phyloP scores from a whole-genome alignment of 2,329 filamentous ascomycete genomes.

The Colletotrichum higginsianum region DNA sequence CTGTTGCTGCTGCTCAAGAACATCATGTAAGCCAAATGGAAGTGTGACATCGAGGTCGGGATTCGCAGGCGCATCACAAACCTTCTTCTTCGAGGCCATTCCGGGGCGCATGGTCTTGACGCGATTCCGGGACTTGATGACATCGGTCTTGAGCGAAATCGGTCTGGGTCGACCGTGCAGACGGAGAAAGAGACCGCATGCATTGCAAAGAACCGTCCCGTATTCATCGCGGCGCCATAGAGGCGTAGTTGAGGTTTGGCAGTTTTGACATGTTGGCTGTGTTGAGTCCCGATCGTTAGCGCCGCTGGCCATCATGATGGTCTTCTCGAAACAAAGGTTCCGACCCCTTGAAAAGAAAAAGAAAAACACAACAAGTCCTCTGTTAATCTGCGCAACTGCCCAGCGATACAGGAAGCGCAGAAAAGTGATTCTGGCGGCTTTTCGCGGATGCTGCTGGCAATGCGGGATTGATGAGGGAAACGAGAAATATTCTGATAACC shows the following conservation, averaged over 20 bases:
- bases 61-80: constrained; percentile 55
- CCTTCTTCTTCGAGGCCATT: constrained; percentile 87
- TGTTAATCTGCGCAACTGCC: too few relatives aligned
- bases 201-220: constrained; percentile 97
- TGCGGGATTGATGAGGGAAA: constrained; percentile 16
- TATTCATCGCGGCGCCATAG: constrained; percentile 98
- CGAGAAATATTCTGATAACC: constrained; percentile 16
- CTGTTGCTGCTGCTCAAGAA: constrained; percentile 43
- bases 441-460: constrained; percentile 12
- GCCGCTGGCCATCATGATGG: constrained; percentile 66
- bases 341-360: neutral
- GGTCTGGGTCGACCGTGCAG: constrained; percentile 83
- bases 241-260: constrained; percentile 93
- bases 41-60: neutral
- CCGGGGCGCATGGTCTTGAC: constrained; percentile 90
- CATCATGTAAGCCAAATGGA: constrained; percentile 4
- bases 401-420: neutral
- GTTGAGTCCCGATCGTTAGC: constrained; percentile 72
- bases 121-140: constrained; percentile 98
- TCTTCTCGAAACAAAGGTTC: neutral
- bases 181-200: constrained; percentile 97
- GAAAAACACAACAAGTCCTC: neutral
- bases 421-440: neutral
- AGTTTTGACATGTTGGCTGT: constrained; percentile 98
- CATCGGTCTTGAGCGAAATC: constrained; percentile 97